Conservation (phyloP, 2,329 filamentous ascomycete species). For the Ophiognomonia clavigignenti-juglandacearum region DNA sequence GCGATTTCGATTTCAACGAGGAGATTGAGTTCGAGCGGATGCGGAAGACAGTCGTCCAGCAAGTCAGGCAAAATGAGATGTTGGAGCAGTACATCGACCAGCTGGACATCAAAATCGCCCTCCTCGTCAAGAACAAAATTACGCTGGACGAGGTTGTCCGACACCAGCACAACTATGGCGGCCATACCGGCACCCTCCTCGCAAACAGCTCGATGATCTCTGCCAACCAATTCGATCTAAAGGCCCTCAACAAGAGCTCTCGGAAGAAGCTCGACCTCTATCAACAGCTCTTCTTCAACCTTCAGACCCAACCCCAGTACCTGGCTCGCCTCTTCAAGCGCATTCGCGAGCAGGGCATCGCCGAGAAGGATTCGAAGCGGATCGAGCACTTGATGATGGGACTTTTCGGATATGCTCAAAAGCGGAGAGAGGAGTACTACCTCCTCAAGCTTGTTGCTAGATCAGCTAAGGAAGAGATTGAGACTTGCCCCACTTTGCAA, state of each 20-base stretch:
- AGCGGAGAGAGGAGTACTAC: slow-evolving; percentile 94
- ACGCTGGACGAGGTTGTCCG: slow-evolving; percentile 96
- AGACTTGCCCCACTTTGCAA: slow-evolving; percentile 65
- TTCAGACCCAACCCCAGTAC: slow-evolving; percentile 95
- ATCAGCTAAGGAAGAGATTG: slow-evolving; percentile 81
- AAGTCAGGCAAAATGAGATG: slow-evolving; percentile 95
- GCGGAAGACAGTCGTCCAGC: slow-evolving; percentile 92
- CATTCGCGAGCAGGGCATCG: slow-evolving; percentile 74
- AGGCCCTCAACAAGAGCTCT: slow-evolving; percentile 95
- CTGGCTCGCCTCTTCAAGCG: slow-evolving; percentile 82
- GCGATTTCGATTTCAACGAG: slow-evolving; percentile 97
- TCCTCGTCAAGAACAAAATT: slow-evolving; percentile 99
- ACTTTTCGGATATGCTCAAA: slow-evolving; percentile 94
- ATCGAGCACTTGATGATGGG: slow-evolving; percentile 95
- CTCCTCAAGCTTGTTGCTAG: slow-evolving; percentile 81
- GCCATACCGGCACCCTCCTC: slow-evolving; percentile 77
- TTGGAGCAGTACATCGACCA: slow-evolving; percentile 98
- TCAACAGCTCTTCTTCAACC: slow-evolving; percentile 93
- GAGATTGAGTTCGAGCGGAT: slow-evolving; percentile 95
- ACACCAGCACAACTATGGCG: slow-evolving; percentile 94
- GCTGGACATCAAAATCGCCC: slow-evolving; percentile 96
- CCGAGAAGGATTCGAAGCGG: slow-evolving; percentile 89
- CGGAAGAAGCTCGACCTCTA: slow-evolving; percentile 94
- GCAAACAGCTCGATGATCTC: slow-evolving; percentile 86
- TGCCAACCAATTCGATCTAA: slow-evolving; percentile 90